These are phyloP conservation scores for Herpotrichia juniperi DNA, from an alignment of 2,329 filamentous ascomycete species.

Conservation along the genomic window DNA sequence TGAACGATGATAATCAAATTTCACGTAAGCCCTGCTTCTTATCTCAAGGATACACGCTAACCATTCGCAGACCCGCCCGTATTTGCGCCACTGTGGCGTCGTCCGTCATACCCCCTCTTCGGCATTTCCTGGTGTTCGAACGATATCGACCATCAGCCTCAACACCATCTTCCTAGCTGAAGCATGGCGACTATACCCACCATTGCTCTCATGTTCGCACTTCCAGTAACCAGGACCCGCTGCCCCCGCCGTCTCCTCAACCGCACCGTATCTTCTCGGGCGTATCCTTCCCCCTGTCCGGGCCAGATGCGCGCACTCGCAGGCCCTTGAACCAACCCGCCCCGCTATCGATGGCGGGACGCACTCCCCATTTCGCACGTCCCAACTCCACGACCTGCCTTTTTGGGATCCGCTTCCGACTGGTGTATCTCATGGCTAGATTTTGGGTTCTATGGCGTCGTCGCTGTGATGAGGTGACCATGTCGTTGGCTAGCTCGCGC, in stretches of 20 bases:
- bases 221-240: background rate
- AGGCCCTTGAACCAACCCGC: too few species aligned
- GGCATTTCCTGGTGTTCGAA: background rate
- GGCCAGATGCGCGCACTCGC: background rate
- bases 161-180: too few species aligned
- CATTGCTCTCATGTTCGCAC: background rate
- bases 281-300: background rate
- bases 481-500: background rate
- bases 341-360: background rate
- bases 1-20: background rate
- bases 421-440: conserved; percentile 2
- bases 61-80: background rate
- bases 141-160: background rate
- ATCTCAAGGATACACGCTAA: background rate
- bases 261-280: background rate
- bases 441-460: background rate
- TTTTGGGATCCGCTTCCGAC: conserved; percentile 2
- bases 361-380: background rate
- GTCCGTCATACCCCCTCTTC: background rate
- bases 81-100: background rate
- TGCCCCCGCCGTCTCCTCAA: background rate
- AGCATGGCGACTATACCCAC: background rate
- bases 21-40: background rate
- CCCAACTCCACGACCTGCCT: background rate
- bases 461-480: background rate